Evolutionary conservation across 805 yeast species (phyloP).

Genomic region (Saturnispora saitoi): DNA sequence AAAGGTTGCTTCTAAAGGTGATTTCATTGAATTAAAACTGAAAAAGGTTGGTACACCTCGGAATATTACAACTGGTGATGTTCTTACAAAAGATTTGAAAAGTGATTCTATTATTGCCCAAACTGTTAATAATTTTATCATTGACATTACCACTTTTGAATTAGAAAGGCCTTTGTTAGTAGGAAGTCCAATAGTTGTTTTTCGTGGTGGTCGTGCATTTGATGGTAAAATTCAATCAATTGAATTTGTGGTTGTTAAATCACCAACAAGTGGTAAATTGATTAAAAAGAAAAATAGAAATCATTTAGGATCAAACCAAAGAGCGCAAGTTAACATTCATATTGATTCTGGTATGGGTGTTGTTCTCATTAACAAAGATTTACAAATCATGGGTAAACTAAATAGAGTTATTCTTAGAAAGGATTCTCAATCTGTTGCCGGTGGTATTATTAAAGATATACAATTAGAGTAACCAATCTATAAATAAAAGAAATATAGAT

Average conservation of each 20-base stretch:
- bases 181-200: conserved; percentile 71
- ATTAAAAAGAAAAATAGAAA: conserved; percentile 41
- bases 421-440: conserved; percentile 64
- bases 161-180: conserved; percentile 63
- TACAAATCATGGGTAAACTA: conserved; percentile 22
- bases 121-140: conserved; percentile 40
- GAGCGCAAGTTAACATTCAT: conserved; percentile 47
- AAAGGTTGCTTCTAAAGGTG: conserved; percentile 43
- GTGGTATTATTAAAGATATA: conserved; percentile 20
- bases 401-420: conserved; percentile 65
- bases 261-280: conserved; percentile 24
- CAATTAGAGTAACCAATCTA: conserved; percentile 35
- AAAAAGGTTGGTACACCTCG: conserved; percentile 29
- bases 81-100: conserved; percentile 33
- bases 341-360: conserved; percentile 7
- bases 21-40: conserved; percentile 41
- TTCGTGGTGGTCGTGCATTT: conserved; percentile 64
- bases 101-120: conserved; percentile 23
- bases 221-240: conserved; percentile 58
- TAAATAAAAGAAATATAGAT: conserved; percentile 46
- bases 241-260: conserved; percentile 18
- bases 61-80: conserved; percentile 57
- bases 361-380: neutral
- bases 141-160: conserved; percentile 58
- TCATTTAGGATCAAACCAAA: conserved; percentile 53